Base-by-base conservation (phyloP, 1,284 basidiomycete species). In the Cryptococcus hybrid region DNA sequence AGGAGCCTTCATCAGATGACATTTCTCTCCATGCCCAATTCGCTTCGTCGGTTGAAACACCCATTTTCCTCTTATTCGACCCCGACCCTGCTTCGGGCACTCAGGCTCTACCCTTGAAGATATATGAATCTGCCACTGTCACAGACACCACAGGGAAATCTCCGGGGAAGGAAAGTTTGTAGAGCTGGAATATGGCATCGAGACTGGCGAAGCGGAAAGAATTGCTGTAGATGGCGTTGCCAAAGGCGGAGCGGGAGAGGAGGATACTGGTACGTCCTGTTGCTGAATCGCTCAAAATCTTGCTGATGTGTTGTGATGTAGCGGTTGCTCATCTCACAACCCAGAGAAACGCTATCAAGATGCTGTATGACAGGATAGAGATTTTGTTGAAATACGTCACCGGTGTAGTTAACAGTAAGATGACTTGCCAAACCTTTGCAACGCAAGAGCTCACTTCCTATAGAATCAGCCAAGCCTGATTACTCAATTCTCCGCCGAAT, bases 151-250 rank as follows among this genome's bases (percentile, higher is more conserved):
- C 7, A 24, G 88, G 90, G 88, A 88, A 1, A 83, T 92, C 12
- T 45, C 46, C 39, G 88, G 91, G 69, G 87, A 92, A 55, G 83
- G 85, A 66, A 67, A 67, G 7, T 95, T 90, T 71, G 85, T 93
- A 37, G 88, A 68, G 56, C 64, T 98, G 84, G 79, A 87, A 82
- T 74, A 72, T 56, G 71, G 68, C 55, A 88, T 99, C n/a, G 92
- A 97, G 77, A 97, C 94, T 0, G 95, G 95, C 35, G 96, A 99
- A 78, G 95, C 96, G 5, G 95, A 99, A 74, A 85, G 96, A 36
- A 97, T 99, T 62, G 96, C 96, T 1, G 95, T 99, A 0, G 94
- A 99, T 76, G 93, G 92, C 82, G 91, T 92, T 1, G 88, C 91
- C 11, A 87, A 88, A 72, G 92, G 92, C n/a, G 89, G 63, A 24